Percentiles rank a stretch among this genome's conserved stretches.
phyloP scores from a whole-genome alignment of 164 flowering plant species.

The Euptelea pleiosperma region DNA sequence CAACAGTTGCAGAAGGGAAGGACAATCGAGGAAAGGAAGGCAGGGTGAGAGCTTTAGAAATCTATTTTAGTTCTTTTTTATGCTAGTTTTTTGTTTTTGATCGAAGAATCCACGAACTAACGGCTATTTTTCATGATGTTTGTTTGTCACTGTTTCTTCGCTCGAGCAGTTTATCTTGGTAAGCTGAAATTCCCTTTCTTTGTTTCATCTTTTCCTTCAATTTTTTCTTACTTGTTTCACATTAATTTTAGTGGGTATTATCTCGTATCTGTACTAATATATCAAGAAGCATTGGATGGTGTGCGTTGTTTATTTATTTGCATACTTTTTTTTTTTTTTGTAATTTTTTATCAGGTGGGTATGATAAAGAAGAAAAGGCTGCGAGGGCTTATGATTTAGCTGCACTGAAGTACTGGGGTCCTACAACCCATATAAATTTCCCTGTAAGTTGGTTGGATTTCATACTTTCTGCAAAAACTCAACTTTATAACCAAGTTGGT shows the following conservation, averaged over 20 bases:
- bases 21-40: constrained; percentile 91
- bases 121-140: constrained; percentile 16
- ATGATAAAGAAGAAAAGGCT: constrained; percentile 89
- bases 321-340: too few species aligned
- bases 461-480: background rate
- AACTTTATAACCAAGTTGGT: too few species aligned
- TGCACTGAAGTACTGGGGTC: constrained; percentile 92
- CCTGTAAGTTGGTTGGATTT: constrained; percentile 39
- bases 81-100: background rate
- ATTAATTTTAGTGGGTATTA: too few species aligned
- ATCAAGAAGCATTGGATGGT: constrained; percentile 14
- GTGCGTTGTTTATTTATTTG: too few species aligned
- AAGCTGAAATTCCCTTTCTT: constrained; percentile 20
- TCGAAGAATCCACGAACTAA: too few species aligned
- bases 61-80: background rate
- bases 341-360: constrained; percentile 69
- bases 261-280: too few species aligned
- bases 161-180: constrained; percentile 65
- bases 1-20: constrained; percentile 86
- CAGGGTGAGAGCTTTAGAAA: constrained; percentile 65
- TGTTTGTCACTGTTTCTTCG: constrained; percentile 10
- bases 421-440: constrained; percentile 79
- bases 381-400: constrained; percentile 91
- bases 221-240: too few species aligned
- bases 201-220: background rate